Conservation (phyloP, 805 yeast species). For the Kluyveromyces lactis region DNA sequence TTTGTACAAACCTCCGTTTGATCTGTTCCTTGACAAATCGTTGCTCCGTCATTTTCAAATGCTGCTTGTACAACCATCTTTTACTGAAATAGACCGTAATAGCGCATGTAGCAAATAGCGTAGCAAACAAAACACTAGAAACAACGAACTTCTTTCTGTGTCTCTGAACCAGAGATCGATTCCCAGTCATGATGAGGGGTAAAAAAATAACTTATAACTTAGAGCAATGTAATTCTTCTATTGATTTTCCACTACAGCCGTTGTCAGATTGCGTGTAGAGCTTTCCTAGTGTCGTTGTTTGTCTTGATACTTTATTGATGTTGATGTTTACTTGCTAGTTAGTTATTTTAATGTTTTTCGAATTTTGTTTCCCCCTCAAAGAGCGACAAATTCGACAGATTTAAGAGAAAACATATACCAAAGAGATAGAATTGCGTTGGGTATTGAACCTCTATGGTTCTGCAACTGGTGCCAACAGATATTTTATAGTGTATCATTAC, state of each 20-base stretch:
- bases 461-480: too few species aligned
- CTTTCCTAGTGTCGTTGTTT: not conserved
- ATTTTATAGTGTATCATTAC: too few species aligned
- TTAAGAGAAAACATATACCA: too few species aligned
- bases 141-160: conserved; percentile 20
- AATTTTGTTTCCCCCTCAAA: too few species aligned
- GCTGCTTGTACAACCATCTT: conserved; percentile 30
- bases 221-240: not conserved
- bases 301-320: not conserved
- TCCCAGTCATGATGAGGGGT: conserved; percentile 6
- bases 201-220: too few species aligned
- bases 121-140: conserved; percentile 16
- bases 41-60: conserved; percentile 45
- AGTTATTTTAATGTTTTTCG: too few species aligned
- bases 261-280: too few species aligned
- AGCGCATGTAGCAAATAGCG: conserved; percentile 24
- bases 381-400: too few species aligned
- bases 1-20: conserved; percentile 77
- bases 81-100: conserved; percentile 19
- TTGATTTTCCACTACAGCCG: too few species aligned
- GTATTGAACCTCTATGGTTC: too few species aligned
- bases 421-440: too few species aligned
- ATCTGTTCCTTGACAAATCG: conserved; percentile 59
- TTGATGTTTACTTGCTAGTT: too few species aligned
- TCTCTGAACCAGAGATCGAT: conserved; percentile 15